Evolutionary conservation across 2,329 filamentous ascomycete genomes (phyloP).

Genomic region (Diplocarpon rosae): DNA sequence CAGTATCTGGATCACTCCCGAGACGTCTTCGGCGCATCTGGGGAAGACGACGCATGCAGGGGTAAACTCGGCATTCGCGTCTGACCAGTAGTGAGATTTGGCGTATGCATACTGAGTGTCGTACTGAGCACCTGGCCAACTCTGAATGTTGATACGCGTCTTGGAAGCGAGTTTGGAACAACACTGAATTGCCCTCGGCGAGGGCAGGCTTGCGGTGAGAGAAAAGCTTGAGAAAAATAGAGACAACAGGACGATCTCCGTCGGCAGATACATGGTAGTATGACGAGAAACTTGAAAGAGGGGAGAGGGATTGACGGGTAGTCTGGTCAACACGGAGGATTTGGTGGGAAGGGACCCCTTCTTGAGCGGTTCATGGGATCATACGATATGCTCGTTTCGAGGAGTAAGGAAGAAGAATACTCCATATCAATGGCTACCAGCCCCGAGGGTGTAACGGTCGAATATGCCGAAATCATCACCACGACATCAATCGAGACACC

Average conservation of each 20-base stretch:
- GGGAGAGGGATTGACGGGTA: background rate
- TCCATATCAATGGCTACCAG: too few relatives aligned
- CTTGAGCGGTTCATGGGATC: too few relatives aligned
- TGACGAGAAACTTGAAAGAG: too few relatives aligned
- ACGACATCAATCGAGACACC: too few relatives aligned
- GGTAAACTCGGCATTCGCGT: conserved; percentile 22
- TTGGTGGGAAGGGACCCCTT: background rate
- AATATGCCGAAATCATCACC: too few relatives aligned
- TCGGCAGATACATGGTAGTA: background rate
- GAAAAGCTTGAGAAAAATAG: background rate
- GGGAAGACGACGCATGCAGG: conserved; percentile 31
- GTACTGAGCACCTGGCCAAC: conserved; percentile 3
- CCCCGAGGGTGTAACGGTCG: too few relatives aligned
- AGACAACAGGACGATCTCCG: background rate
- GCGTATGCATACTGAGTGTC: conserved; percentile 12
- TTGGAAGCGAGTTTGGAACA: conserved; percentile 4
- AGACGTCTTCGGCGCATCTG: conserved; percentile 26
- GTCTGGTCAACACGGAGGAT: background rate
- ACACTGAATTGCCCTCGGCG: conserved; percentile 2
- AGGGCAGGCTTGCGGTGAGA: background rate
- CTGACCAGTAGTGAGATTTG: conserved; percentile 28
- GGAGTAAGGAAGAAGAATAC: too few relatives aligned
- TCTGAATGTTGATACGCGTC: conserved; percentile 3
- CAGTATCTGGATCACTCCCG: conserved; percentile 26
- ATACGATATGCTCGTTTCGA: too few relatives aligned